Percentiles rank a stretch among this genome's conserved stretches.
Evolutionary conservation across 1,284 basidiomycete genomes (phyloP).

Genomic region (Melampsora americana): DNA sequence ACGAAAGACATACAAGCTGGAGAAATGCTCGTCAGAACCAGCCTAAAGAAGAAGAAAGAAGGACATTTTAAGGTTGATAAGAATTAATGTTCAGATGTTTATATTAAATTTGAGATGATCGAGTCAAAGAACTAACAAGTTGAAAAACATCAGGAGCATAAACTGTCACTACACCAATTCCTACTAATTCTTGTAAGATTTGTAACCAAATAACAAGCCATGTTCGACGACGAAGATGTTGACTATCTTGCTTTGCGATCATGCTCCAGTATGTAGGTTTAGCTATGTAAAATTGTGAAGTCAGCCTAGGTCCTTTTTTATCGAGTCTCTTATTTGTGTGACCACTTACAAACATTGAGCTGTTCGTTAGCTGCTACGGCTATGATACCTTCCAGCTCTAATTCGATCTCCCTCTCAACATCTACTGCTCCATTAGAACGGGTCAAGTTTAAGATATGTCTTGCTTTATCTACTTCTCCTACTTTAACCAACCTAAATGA

Average conservation of each 20-base stretch:
- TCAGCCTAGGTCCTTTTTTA: neutral
- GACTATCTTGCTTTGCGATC: slow-evolving; percentile 47
- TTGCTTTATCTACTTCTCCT: slow-evolving; percentile 50
- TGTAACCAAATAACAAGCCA: slow-evolving; percentile 50
- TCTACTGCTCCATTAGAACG: slow-evolving; percentile 30
- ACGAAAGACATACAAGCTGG: slow-evolving; percentile 46
- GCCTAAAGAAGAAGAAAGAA: slow-evolving; percentile 43
- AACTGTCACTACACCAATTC: slow-evolving; percentile 51
- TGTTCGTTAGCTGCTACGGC: slow-evolving; percentile 46
- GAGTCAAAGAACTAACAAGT: slow-evolving; percentile 47
- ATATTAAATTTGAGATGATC: neutral
- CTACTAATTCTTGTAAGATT: slow-evolving; percentile 52
- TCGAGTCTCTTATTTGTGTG: neutral
- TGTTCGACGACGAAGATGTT: slow-evolving; percentile 47
- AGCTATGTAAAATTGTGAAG: neutral
- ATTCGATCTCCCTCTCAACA: slow-evolving; percentile 44
- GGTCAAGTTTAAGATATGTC: slow-evolving; percentile 47
- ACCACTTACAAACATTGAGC: slow-evolving; percentile 2
- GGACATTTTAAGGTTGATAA: neutral
- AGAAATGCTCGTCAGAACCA: slow-evolving; percentile 51
- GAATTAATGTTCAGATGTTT: neutral
- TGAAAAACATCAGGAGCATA: slow-evolving; percentile 45
- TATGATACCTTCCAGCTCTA: slow-evolving; percentile 48
- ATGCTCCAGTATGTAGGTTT: slow-evolving; percentile 47
- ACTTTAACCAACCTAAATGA: slow-evolving; percentile 48